phyloP scores from a whole-genome alignment of 2,329 filamentous ascomycete species.

The Trichoderma citrinoviride region DNA sequence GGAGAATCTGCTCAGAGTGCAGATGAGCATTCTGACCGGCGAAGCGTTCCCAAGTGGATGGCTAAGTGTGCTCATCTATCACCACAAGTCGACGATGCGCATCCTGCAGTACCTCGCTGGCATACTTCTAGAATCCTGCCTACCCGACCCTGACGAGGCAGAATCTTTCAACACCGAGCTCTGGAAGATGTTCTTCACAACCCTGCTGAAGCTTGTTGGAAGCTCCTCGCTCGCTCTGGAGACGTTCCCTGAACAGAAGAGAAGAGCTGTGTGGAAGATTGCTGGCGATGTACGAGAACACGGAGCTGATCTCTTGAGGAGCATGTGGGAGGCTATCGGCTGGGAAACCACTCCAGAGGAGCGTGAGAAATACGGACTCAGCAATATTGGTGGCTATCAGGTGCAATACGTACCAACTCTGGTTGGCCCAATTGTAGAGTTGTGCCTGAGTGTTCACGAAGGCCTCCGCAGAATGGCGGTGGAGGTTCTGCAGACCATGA shows the following conservation, averaged over 20 bases:
- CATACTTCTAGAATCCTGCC: slow-evolving; percentile 76
- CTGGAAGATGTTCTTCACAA: slow-evolving; percentile 92
- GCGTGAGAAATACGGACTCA: slow-evolving; percentile 69
- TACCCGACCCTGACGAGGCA: slow-evolving; percentile 87
- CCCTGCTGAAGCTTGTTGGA: slow-evolving; percentile 82
- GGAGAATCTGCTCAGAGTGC: slow-evolving; percentile 75
- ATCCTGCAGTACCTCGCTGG: slow-evolving; percentile 78
- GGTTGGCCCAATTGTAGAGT: slow-evolving; percentile 85
- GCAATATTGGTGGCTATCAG: slow-evolving; percentile 91
- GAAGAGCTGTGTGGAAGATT: slow-evolving; percentile 97
- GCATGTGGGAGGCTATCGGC: slow-evolving; percentile 92
- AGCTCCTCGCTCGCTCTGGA: slow-evolving; percentile 88
- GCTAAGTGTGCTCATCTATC: slow-evolving; percentile 90
- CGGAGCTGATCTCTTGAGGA: slow-evolving; percentile 79
- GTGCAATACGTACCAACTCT: slow-evolving; percentile 95
- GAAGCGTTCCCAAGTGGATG: slow-evolving; percentile 86
- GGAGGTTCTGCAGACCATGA: slow-evolving; percentile 94
- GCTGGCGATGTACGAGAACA: slow-evolving; percentile 92
- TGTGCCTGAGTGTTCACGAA: slow-evolving; percentile 94
- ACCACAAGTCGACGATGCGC: slow-evolving; percentile 85
- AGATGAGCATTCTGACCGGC: slow-evolving; percentile 84
- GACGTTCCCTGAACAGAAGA: slow-evolving; percentile 95
- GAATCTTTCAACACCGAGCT: slow-evolving; percentile 89
- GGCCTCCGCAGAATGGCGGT: slow-evolving; percentile 86
- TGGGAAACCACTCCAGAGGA: slow-evolving; percentile 90